Evolutionary conservation across 2,329 filamentous ascomycete genomes (phyloP), one percentile per base, ranked within the genome.

Genomic region (Fusarium buxicola): DNA sequence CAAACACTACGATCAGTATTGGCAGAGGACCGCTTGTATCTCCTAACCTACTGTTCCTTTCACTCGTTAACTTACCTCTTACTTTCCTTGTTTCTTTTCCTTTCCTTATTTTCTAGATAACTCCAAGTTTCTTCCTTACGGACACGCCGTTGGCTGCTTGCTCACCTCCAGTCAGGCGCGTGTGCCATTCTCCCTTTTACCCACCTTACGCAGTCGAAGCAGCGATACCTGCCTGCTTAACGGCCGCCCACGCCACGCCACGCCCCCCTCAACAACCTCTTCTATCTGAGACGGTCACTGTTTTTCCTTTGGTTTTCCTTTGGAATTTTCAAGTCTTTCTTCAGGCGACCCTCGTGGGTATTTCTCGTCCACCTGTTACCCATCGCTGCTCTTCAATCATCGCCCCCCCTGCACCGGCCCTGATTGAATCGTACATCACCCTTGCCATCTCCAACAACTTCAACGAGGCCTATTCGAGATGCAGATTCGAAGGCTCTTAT

Each of bases 401-500:
- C 48, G 38, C 44, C 35, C 18, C 21, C 40, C 28, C 55, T 39
- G 54, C 39, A 49, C 60, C 51, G 44, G 35, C 39, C 21, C 44
- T 65, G 46, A 46, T 62, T 53, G 57, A 58, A 50, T 55, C 55
- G 53, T 25, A 25, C 45, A 25, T 32, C 32, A 39, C 45, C 30
- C 48, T 58, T 40, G 48, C 46, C 50, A 45, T 56, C 39, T 41
- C 38, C 49, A 40, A 58, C 31, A 58, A 54, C 35, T 31, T 13
- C 31, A 27, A 7, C 43, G 32, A 49, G 47, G 48, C 21, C 49
- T 50, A 27, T 40, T 49, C 59, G 60, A 54, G 27, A 71, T 71
- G 69, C 67, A 71, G 47, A 36, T 71, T 58, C 64, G 61, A 64
- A 45, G 62, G 48, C 47, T 71, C 18, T 52, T 71, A n/a, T 30